A percentile compares a stretch with the other conserved stretches of the same genome.
phyloP scores from a whole-genome alignment of 768 basidiomycete genomes.

The Zangia roseola region DNA sequence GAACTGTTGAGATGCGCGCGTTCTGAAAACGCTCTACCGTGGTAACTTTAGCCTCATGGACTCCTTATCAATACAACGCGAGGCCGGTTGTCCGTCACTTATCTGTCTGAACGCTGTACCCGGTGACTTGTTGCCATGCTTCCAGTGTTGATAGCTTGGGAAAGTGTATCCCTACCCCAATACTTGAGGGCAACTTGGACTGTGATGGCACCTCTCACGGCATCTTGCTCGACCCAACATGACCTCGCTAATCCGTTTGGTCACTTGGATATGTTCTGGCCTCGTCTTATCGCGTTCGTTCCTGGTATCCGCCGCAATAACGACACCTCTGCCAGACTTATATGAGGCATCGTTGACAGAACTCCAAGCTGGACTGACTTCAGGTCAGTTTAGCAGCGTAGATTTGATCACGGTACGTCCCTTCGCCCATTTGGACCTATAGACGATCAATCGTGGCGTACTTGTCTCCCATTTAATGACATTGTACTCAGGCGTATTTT shows the following conservation, averaged over 20 bases:
- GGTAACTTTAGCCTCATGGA: conserved; percentile 3
- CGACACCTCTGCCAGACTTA: conserved; percentile 35
- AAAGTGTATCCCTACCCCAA: not conserved
- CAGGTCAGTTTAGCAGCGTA: conserved; percentile 38
- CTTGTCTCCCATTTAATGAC: no score
- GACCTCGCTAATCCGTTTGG: conserved; percentile 2
- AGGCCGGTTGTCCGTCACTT: not conserved
- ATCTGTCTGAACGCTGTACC: conserved; percentile 1
- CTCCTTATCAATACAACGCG: conserved; percentile 1
- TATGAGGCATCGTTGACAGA: conserved; percentile 41
- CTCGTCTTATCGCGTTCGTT: conserved; percentile 3
- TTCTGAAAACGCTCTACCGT: not conserved
- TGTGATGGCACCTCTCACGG: not conserved
- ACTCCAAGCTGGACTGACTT: conserved; percentile 37
- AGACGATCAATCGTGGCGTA: no score
- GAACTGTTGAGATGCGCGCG: not conserved
- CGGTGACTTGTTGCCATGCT: conserved; percentile 10
- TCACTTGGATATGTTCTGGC: conserved; percentile 8
- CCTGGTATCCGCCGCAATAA: conserved; percentile 9
- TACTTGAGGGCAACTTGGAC: conserved; percentile 4
- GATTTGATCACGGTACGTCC: conserved; percentile 38
- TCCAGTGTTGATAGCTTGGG: conserved; percentile 4
- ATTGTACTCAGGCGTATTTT: conserved; percentile 45
- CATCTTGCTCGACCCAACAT: not conserved
- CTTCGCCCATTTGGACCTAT: not conserved